These are phyloP conservation scores for Hypoxylon intermedium DNA, from an alignment of 495 filamentous ascomycete genomes.

Conservation along the genomic window DNA sequence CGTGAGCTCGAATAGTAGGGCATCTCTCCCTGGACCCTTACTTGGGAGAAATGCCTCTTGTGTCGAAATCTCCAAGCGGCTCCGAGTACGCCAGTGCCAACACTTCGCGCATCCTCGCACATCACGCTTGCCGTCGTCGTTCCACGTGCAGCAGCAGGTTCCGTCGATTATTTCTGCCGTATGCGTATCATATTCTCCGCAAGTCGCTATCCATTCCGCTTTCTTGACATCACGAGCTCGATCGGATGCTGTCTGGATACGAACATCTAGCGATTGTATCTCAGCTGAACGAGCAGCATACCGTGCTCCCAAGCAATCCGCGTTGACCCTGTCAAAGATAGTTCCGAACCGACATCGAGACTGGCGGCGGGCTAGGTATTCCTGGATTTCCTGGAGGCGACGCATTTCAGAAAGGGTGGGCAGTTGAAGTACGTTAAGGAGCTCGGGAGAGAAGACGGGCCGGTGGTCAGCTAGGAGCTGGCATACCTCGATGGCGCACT, in stretches of 20 bases:
- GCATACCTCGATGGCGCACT: conserved; percentile 39
- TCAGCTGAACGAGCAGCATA: conserved; percentile 48
- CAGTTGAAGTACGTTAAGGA: conserved; percentile 60
- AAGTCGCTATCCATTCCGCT: conserved; percentile 47
- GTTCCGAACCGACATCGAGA: conserved; percentile 30
- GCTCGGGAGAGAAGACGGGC: conserved; percentile 51
- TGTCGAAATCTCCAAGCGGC: conserved; percentile 46
- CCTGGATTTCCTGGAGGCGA: conserved; percentile 57
- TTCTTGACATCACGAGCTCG: conserved; percentile 43
- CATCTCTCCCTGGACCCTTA: conserved; percentile 35
- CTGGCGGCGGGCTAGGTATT: conserved; percentile 49
- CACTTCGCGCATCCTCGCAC: conserved; percentile 37
- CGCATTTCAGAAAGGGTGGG: conserved; percentile 51
- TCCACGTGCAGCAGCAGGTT: conserved; percentile 34
- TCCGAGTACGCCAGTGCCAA: conserved; percentile 24
- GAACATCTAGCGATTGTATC: conserved; percentile 39
- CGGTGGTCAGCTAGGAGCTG: conserved; percentile 47
- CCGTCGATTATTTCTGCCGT: conserved; percentile 43
- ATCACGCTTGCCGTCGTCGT: conserved; percentile 44
- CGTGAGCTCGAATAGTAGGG: conserved; percentile 54
- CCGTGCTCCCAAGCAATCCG: conserved; percentile 53
- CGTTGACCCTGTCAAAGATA: conserved; percentile 53
- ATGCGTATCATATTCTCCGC: conserved; percentile 47
- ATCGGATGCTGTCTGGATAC: conserved; percentile 47
- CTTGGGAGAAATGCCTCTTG: conserved; percentile 58